Percentiles rank a stretch among this genome's conserved stretches.
phyloP scores from a whole-genome alignment of 2,329 filamentous ascomycete genomes.

The Podosphaera aphanis region DNA sequence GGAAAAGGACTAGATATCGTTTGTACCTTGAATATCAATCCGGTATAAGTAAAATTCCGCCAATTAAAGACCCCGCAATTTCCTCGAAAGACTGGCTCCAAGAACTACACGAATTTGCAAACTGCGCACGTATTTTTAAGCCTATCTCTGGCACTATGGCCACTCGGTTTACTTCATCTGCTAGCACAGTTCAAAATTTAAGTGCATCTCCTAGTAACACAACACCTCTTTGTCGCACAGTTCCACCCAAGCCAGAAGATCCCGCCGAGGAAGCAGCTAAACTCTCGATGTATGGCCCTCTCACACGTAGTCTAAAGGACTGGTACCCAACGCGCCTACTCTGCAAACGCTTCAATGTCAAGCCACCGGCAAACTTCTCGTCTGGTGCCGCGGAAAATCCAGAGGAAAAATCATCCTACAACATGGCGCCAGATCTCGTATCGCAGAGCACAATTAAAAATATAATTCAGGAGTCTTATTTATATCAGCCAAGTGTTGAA shows the following conservation, averaged over 20 bases:
- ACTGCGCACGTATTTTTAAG: slow-evolving; percentile 60
- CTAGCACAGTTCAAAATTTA: slow-evolving; percentile 19
- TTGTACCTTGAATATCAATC: slow-evolving; percentile 59
- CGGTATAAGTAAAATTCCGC: slow-evolving; percentile 33
- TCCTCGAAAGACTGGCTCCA: slow-evolving; percentile 52
- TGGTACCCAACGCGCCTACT: slow-evolving; percentile 67
- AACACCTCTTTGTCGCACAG: slow-evolving; percentile 23
- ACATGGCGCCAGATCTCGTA: slow-evolving; percentile 22
- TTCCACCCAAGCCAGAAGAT: slow-evolving; percentile 35
- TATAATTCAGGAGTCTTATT: slow-evolving; percentile 24
- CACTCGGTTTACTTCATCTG: slow-evolving; percentile 63
- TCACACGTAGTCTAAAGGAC: slow-evolving; percentile 49
- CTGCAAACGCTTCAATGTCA: slow-evolving; percentile 92
- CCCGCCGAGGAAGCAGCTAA: slow-evolving; percentile 69
- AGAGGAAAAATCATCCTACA: slow-evolving; percentile 10
- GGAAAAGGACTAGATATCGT: slow-evolving; percentile 60
- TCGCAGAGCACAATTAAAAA: slow-evolving; percentile 30
- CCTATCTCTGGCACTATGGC: slow-evolving; percentile 86
- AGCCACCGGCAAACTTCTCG: slow-evolving; percentile 44
- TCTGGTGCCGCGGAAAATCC: slow-evolving; percentile 22
- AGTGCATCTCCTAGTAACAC: slow-evolving; percentile 16
- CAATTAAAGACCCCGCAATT: slow-evolving; percentile 22
- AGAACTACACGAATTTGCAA: slow-evolving; percentile 53
- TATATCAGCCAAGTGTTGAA: slow-evolving; percentile 7
- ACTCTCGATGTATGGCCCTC: slow-evolving; percentile 74